Base-by-base conservation (phyloP, 306 rosid species). In the Prinsepia uniflora region DNA sequence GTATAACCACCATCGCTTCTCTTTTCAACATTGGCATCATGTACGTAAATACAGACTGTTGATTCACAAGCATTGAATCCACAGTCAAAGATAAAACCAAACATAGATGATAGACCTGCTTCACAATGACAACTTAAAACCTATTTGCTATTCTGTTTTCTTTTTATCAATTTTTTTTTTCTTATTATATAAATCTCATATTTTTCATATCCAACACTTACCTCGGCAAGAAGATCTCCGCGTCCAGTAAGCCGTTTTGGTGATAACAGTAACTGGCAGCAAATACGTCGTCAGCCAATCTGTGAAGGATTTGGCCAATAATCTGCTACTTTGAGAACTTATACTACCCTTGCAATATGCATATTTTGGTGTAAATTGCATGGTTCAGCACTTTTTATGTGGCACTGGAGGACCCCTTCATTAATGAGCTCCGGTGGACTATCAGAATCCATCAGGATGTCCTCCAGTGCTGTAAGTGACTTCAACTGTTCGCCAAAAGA, bases 381-480 rank as follows among this genome's bases (percentile, higher is more conserved):
- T 4, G 20, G 58, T 53, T 53, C 58, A 10, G 1, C 30, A 8
- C 30, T 53, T 9, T 11, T 17, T 50, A 50, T 2, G 55, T 50
- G 55, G 17, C 55, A 58, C 6, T 70, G 81, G 66, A 74, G 36
- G 36, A 48, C 43, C 20, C 22, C 83, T 45, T 76, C 81, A 75
- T 48, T n/a, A 12, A 57, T 56, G 20, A 74, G 73, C 63, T 79
- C 81, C 45, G 3, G 3, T 17, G 79, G 78, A n/a, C 55, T 78
- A 57, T 80, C 85, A 30, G 86, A 74, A 77, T 91, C 96, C 58
- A 78, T 71, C 50, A 86, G 75, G 69, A 86, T 71, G 72, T 91
- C 90, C 68, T 91, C 97, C 74, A 91, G 71, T 36, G 87, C 74
- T 58, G 92, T 84, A n/a, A 91, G 90, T 55, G 90, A 83, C 66